These are phyloP conservation scores for Fistulinella prunicolor DNA, from an alignment of 768 basidiomycete genomes.

Conservation along the genomic window DNA sequence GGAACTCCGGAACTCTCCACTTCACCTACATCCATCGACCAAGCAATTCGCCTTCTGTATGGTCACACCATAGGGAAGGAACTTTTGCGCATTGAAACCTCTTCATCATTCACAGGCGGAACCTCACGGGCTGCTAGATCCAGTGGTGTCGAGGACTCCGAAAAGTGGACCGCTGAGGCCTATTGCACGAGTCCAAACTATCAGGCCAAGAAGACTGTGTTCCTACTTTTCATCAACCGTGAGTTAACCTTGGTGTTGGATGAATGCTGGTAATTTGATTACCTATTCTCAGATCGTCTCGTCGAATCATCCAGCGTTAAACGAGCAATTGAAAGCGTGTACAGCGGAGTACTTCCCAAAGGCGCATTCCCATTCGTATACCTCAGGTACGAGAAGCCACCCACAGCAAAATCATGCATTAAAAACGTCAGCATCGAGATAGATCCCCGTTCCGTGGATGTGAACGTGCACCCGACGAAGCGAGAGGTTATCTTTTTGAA, in stretches of 20 bases:
- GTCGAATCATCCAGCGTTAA: constrained; percentile 89
- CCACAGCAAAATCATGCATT: background rate
- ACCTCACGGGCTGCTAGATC: constrained; percentile 15
- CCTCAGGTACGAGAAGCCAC: constrained; percentile 58
- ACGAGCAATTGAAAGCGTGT: constrained; percentile 82
- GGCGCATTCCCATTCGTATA: constrained; percentile 91
- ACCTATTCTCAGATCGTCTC: constrained; percentile 63
- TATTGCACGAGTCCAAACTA: constrained; percentile 87
- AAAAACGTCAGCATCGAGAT: constrained; percentile 60
- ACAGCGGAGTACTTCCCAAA: constrained; percentile 83
- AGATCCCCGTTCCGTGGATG: constrained; percentile 86
- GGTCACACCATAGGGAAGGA: constrained; percentile 79
- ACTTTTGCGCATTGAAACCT: constrained; percentile 48
- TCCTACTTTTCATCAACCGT: constrained; percentile 96
- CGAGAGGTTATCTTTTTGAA: constrained; percentile 93
- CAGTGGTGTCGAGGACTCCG: constrained; percentile 30
- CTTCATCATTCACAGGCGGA: constrained; percentile 31
- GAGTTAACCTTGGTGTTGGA: constrained; percentile 25
- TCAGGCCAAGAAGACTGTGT: constrained; percentile 79
- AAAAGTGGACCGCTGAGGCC: constrained; percentile 69
- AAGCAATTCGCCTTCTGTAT: constrained; percentile 79
- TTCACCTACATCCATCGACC: constrained; percentile 58
- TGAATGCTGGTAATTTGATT: background rate
- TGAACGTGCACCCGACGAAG: constrained; percentile 98
- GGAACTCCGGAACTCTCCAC: constrained; percentile 79